These are phyloP conservation scores for Microthlaspi erraticum DNA, from an alignment of 345 rosid species.

Conservation along the genomic window DNA sequence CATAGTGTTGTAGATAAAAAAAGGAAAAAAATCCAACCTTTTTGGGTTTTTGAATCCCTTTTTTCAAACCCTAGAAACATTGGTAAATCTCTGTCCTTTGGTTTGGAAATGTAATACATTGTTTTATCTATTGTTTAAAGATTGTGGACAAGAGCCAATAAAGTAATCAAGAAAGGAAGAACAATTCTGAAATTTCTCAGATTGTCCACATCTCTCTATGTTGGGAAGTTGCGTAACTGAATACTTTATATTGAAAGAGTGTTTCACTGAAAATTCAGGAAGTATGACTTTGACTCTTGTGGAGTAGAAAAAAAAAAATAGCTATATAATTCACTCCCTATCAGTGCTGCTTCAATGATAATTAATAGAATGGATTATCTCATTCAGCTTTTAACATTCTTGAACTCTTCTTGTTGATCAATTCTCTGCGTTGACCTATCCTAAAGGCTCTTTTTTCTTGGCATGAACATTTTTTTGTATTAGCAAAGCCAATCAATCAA, in stretches of 20 bases:
- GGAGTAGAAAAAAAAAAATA: neutral
- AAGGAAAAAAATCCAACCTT: too few relatives aligned
- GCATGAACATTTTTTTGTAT: neutral
- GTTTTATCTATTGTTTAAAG: neutral
- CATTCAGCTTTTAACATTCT: neutral
- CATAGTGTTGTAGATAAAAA: too few relatives aligned
- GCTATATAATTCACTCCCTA: neutral
- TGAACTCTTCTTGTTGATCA: neutral
- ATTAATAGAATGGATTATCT: neutral
- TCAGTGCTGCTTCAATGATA: neutral
- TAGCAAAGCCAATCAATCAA: neutral
- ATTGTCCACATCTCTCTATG: neutral
- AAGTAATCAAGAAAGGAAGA: neutral
- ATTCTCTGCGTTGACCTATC: constrained; percentile 9
- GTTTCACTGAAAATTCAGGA: neutral
- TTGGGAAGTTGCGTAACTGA: neutral
- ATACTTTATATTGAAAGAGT: neutral
- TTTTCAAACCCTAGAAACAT: too few relatives aligned
- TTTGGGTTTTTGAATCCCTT: too few relatives aligned
- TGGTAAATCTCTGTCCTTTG: neutral
- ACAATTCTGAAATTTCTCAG: neutral
- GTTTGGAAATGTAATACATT: neutral
- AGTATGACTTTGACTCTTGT: neutral
- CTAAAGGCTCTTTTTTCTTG: constrained; percentile 12
- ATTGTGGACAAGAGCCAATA: constrained; percentile 1